Conservation (phyloP, 257 asterid species). For the Rehmannia glutinosa region DNA sequence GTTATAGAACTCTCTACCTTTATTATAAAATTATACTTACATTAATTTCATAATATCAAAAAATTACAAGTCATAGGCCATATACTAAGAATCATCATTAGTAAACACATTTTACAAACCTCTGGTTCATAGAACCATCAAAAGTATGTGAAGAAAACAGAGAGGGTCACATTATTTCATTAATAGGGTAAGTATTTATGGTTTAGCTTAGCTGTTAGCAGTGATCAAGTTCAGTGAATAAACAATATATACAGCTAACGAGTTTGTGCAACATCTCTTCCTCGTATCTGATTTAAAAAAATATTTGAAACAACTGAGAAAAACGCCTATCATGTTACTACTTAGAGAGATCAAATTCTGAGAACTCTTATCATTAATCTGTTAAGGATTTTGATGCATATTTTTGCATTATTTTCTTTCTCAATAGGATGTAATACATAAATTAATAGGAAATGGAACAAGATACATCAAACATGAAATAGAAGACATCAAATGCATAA, state of each 20-base stretch:
- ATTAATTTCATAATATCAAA: too few relatives aligned
- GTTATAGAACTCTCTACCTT: too few relatives aligned
- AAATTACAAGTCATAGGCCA: too few relatives aligned
- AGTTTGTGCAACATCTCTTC: background rate
- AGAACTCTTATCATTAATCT: background rate
- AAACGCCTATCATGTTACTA: background rate
- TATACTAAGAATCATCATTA: background rate
- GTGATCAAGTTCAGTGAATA: background rate
- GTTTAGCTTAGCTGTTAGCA: background rate
- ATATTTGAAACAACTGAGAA: background rate
- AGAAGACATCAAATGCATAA: too few relatives aligned
- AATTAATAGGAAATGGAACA: too few relatives aligned
- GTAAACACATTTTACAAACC: background rate
- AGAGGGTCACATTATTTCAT: background rate
- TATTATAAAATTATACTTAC: too few relatives aligned
- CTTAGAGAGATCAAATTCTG: conserved; percentile 1
- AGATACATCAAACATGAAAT: too few relatives aligned
- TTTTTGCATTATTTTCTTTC: background rate
- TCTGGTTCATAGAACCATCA: background rate
- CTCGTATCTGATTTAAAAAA: background rate
- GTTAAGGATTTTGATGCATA: conserved; percentile 5
- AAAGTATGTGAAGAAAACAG: background rate
- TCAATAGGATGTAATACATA: too few relatives aligned
- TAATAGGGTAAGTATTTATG: background rate
- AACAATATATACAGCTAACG: background rate